Evolutionary conservation across 169 alveolate species (phyloP).

Genomic region (Plasmodium ovale): DNA sequence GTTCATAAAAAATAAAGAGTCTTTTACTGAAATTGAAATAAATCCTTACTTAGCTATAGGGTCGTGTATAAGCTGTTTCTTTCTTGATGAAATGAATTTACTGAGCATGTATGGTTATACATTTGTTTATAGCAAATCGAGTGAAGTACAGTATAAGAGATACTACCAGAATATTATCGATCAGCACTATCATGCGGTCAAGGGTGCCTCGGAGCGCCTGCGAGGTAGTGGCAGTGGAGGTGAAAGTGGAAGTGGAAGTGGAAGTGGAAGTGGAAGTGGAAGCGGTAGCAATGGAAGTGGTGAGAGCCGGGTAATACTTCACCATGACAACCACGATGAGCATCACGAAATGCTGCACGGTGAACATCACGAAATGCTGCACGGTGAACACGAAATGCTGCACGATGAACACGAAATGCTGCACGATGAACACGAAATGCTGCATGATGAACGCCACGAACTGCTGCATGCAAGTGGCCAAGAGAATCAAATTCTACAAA

Average conservation of each 20-base stretch:
- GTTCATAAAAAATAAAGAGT: constrained; percentile 45
- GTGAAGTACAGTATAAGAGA: constrained; percentile 19
- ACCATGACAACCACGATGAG: no score
- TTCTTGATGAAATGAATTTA: constrained; percentile 71
- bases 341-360: no score
- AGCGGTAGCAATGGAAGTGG: not conserved
- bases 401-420: no score
- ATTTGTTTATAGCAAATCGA: constrained; percentile 58
- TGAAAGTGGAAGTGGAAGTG: not conserved
- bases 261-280: not conserved
- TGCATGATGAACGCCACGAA: no score
- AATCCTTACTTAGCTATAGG: constrained; percentile 63
- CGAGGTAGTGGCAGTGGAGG: not conserved
- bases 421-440: no score
- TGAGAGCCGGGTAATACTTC: no score
- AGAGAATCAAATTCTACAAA: constrained; percentile 26
- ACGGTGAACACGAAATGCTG: no score
- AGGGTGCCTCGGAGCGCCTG: no score
- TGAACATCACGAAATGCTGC: no score
- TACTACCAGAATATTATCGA: constrained; percentile 47
- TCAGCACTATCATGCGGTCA: not conserved
- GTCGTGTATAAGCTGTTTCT: constrained; percentile 64
- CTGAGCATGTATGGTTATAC: constrained; percentile 73
- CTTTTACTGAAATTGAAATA: constrained; percentile 45
- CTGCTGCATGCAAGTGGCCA: no score